Evolutionary conservation across 345 rosid genomes (phyloP), one percentile per base, ranked within the genome.

Genomic region (Laguncularia racemosa): DNA sequence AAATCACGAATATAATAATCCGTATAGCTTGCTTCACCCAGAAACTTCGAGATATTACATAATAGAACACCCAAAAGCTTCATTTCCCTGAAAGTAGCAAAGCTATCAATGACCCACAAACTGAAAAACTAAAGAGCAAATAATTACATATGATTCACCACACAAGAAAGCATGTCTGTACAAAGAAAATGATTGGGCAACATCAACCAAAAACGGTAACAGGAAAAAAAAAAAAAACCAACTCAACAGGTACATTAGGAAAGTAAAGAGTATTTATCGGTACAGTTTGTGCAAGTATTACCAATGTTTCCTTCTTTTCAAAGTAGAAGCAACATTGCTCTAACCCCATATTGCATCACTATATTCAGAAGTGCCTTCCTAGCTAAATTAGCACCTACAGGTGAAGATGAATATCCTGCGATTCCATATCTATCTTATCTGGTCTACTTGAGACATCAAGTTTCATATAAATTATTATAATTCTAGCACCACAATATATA

Each of bases 1-100:
- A 92, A 92, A 78, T 92, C 98, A 57, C 97, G 97, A 61, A 76
- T 65, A 68, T 89, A 92, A 74, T 89, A 82, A 76, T 92, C 96
- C 63, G 84, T 50, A 69, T 80, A 92, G 76, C 82, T 77, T 56
- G 73, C 80, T 68, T 83, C 84, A 44, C 86, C 88, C 81, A 92
- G 76, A 69, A 61, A 78, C 71, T 77, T 78, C 43, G 98, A 89
- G 68, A 89, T 78, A 49, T 72, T 68, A 64, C 86, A 83, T 61
- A 89, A 69, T 13, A 92, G 77, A 76, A 76, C 71, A 38, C 86
- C 88, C 68, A 92, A 68, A 68, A 71, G 84, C 76, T 92, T 80
- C 79, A 83, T 72, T 76, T 92, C 98, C 89, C 98, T 92, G 69
- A 55, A 58, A 51, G 52, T 15, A 57, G 28, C 20, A 57, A n/a